These are phyloP conservation scores for Daldinia concentrica DNA, from an alignment of 495 filamentous ascomycete genomes.

Conservation along the genomic window DNA sequence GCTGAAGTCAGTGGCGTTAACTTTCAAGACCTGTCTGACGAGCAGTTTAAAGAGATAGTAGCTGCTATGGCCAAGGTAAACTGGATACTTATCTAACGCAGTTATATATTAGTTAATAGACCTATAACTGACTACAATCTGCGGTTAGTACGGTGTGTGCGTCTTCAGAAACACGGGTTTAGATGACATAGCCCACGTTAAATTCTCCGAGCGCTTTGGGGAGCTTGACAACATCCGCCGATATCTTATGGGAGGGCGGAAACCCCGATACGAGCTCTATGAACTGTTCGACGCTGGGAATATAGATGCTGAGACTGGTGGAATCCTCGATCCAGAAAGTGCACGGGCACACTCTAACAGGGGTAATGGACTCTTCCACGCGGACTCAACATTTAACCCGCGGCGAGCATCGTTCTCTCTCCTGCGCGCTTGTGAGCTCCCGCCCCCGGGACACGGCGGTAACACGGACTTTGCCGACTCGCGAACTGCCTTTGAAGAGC, in stretches of 20 bases:
- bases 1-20: conserved; percentile 64
- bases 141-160: conserved; percentile 62
- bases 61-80: conserved; percentile 60
- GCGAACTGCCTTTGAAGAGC: conserved; percentile 62
- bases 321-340: conserved; percentile 53
- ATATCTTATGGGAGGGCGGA: conserved; percentile 57
- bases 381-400: conserved; percentile 68
- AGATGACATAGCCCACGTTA: conserved; percentile 62
- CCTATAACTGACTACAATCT: not conserved
- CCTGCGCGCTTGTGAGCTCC: conserved; percentile 61
- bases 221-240: conserved; percentile 68
- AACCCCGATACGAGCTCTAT: conserved; percentile 57
- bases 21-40: conserved; percentile 55
- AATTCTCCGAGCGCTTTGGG: conserved; percentile 63
- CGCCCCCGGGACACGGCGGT: conserved; percentile 61
- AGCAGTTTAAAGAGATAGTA: conserved; percentile 58
- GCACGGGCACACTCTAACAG: conserved; percentile 54
- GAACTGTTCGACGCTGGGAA: conserved; percentile 70
- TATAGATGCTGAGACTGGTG: conserved; percentile 53
- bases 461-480: conserved; percentile 68
- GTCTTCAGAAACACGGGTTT: conserved; percentile 64
- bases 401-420: conserved; percentile 65
- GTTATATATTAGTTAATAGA: not conserved
- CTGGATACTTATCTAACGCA: not conserved
- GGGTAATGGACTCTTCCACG: conserved; percentile 69